Evolutionary conservation across 2,329 filamentous ascomycete species (phyloP).

Genomic region (Arthrocladium fulminans): DNA sequence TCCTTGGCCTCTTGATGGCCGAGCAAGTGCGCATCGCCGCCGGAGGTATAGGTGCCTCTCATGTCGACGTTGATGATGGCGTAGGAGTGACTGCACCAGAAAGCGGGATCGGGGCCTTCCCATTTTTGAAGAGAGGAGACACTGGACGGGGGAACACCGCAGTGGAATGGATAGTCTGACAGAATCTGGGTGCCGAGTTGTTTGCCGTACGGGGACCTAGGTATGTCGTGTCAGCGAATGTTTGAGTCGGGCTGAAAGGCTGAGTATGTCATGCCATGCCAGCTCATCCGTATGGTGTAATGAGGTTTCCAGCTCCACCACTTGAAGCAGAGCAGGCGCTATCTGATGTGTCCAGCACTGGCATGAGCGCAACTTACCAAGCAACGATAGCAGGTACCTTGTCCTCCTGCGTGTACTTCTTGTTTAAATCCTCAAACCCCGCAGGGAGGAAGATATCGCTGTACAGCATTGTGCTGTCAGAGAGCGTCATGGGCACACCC

Average conservation of each 20-base stretch:
- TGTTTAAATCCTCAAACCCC: not conserved
- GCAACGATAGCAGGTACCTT: slow-evolving; percentile 37
- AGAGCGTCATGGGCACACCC: slow-evolving; percentile 36
- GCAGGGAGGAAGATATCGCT: slow-evolving; percentile 39
- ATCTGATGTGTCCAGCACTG: too few relatives aligned
- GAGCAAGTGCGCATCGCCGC: slow-evolving; percentile 23
- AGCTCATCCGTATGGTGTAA: too few relatives aligned
- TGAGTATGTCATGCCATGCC: too few relatives aligned
- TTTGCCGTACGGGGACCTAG: slow-evolving; percentile 33
- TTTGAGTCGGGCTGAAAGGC: too few relatives aligned
- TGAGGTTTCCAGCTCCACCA: too few relatives aligned
- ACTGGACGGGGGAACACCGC: slow-evolving; percentile 5
- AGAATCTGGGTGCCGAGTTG: slow-evolving; percentile 19
- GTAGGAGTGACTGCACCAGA: slow-evolving; percentile 26
- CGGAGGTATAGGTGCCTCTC: slow-evolving; percentile 24
- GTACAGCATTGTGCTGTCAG: slow-evolving; percentile 37
- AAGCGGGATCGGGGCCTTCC: slow-evolving; percentile 26
- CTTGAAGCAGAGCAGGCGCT: too few relatives aligned
- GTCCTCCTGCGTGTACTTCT: slow-evolving; percentile 15
- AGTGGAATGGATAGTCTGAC: slow-evolving; percentile 4
- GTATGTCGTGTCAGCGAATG: slow-evolving; percentile 15
- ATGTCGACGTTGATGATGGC: slow-evolving; percentile 27
- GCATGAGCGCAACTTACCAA: slow-evolving; percentile 29
- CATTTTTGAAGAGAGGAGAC: slow-evolving; percentile 18
- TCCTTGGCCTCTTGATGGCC: slow-evolving; percentile 25